These are phyloP conservation scores for Psilocybe cubensis DNA, from an alignment of 768 basidiomycete species.

Conservation along the genomic window DNA sequence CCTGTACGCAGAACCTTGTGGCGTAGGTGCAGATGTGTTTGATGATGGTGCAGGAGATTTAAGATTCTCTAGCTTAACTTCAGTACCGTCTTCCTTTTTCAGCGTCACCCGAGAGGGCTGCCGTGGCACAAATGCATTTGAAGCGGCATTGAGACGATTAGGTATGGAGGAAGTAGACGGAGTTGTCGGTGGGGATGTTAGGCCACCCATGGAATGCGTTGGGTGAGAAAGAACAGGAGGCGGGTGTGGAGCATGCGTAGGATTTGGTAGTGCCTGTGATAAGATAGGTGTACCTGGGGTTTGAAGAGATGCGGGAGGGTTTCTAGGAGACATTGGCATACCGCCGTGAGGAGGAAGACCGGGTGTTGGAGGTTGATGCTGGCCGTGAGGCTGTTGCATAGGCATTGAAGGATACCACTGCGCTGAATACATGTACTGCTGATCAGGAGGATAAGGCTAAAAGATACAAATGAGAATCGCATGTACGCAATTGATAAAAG, in stretches of 20 bases:
- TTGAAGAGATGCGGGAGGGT: slow-evolving; percentile 55
- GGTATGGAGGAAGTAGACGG: slow-evolving; percentile 55
- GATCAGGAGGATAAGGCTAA: slow-evolving; percentile 43
- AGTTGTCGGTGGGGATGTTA: slow-evolving; percentile 72
- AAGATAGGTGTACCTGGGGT: slow-evolving; percentile 71
- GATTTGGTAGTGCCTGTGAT: slow-evolving; percentile 55
- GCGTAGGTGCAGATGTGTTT: slow-evolving; percentile 37
- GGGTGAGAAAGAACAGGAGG: slow-evolving; percentile 49
- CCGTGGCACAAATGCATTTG: slow-evolving; percentile 68
- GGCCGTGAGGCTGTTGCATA: slow-evolving; percentile 46
- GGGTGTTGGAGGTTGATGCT: slow-evolving; percentile 54
- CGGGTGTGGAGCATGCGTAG: slow-evolving; percentile 47
- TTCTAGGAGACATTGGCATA: slow-evolving; percentile 75
- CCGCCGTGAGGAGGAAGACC: slow-evolving; percentile 49
- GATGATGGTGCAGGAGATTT: slow-evolving; percentile 42
- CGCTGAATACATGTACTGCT: slow-evolving; percentile 48
- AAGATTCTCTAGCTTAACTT: slow-evolving; percentile 62
- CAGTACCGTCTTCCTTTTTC: slow-evolving; percentile 66
- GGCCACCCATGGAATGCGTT: slow-evolving; percentile 47
- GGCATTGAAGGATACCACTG: slow-evolving; percentile 44
- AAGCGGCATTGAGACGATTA: slow-evolving; percentile 62
- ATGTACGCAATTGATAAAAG: slow-evolving; percentile 10
- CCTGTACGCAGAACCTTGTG: slow-evolving; percentile 35
- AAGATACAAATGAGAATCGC: slow-evolving; percentile 7
- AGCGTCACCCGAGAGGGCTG: slow-evolving; percentile 58